phyloP scores from a whole-genome alignment of 352 stramenopile species.

The Pythium rishiriense region DNA sequence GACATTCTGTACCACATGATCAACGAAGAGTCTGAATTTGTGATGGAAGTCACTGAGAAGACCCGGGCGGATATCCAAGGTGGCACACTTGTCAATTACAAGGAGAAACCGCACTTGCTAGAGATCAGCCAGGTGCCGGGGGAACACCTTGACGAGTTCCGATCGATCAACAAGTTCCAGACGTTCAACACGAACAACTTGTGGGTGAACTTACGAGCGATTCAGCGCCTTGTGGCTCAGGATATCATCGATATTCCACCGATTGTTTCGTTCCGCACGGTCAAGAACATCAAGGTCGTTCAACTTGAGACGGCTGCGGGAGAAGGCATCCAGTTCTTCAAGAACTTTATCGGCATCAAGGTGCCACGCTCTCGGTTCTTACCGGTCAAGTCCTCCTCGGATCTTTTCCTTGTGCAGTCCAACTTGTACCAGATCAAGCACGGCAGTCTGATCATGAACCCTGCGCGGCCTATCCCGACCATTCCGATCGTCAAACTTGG shows the following conservation, averaged over 20 bases:
- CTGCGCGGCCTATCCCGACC: constrained; percentile 68
- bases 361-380: constrained; percentile 96
- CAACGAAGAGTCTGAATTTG: constrained; percentile 95
- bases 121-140: constrained; percentile 97
- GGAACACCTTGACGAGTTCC: constrained; percentile 95
- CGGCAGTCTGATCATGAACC: constrained; percentile 89
- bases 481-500: constrained; percentile 94
- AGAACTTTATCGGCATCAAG: constrained; percentile 95
- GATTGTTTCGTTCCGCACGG: constrained; percentile 91
- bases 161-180: constrained; percentile 94
- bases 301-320: constrained; percentile 97
- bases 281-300: constrained; percentile 94
- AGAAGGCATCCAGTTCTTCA: constrained; percentile 98
- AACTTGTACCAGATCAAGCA: constrained; percentile 94
- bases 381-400: constrained; percentile 99
- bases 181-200: constrained; percentile 99
- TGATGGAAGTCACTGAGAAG: constrained; percentile 98
- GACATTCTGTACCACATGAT: constrained; percentile 99
- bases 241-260: constrained; percentile 98
- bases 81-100: constrained; percentile 90
- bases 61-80: constrained; percentile 90
- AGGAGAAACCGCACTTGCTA: constrained; percentile 94
- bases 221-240: constrained; percentile 95
- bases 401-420: constrained; percentile 95
- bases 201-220: constrained; percentile 97